Percentiles rank a stretch among this genome's conserved stretches.
phyloP scores from a whole-genome alignment of 257 asterid species.

The Eucommia ulmoides region DNA sequence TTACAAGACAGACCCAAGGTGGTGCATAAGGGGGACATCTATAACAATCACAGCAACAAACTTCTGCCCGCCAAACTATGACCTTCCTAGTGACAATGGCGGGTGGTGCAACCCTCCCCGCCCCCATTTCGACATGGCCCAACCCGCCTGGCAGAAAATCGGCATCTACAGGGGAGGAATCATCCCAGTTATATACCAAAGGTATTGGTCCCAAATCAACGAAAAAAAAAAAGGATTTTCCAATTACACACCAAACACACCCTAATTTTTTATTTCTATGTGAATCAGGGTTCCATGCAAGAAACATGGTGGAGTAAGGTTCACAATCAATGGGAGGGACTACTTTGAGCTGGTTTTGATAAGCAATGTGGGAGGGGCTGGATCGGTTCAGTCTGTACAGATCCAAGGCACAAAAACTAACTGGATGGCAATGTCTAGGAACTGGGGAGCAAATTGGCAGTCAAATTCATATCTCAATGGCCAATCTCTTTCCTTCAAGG shows the following conservation, averaged over 20 bases:
- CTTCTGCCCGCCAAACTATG: constrained; percentile 60
- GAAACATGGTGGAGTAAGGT: constrained; percentile 76
- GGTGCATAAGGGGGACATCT: constrained; percentile 41
- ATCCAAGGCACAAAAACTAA: constrained; percentile 62
- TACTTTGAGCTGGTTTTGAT: constrained; percentile 69
- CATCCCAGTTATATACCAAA: constrained; percentile 47
- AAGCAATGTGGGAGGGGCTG: constrained; percentile 69
- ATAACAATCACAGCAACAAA: constrained; percentile 57
- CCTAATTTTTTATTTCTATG: too few species aligned
- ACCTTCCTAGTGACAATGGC: constrained; percentile 48
- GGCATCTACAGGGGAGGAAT: constrained; percentile 56
- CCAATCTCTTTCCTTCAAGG: constrained; percentile 61
- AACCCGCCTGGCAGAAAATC: constrained; percentile 64
- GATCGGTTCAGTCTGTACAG: constrained; percentile 48
- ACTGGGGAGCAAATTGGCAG: constrained; percentile 99
- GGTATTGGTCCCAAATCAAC: constrained; percentile 25
- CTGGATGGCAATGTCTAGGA: constrained; percentile 73
- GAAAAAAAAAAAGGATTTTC: too few species aligned
- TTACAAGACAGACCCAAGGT: constrained; percentile 18
- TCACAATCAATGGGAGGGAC: constrained; percentile 55
- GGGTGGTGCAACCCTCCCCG: constrained; percentile 85
- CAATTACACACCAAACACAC: too few species aligned
- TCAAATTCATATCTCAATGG: constrained; percentile 56
- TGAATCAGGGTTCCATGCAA: constrained; percentile 85
- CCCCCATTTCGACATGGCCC: constrained; percentile 71